Base-by-base conservation (phyloP, 805 yeast species). In the Candida loeiensis region DNA sequence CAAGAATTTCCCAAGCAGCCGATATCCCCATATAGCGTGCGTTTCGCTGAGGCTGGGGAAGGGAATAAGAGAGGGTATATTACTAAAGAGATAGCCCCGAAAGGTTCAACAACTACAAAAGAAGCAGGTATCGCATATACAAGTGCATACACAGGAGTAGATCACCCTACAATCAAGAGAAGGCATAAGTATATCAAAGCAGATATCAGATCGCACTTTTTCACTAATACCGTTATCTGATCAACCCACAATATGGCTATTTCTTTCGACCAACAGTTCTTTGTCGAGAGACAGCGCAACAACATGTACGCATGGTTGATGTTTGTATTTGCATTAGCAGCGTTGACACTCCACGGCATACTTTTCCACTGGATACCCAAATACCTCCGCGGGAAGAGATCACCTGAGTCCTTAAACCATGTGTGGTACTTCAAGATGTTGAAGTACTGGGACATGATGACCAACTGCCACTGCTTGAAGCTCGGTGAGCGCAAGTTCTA, bases 321-420 rank as follows among this genome's bases (percentile, higher is more conserved):
- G 6, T 61, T 61, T 39, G 56, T 55, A 1, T 25, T 63, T 9
- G 47, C 57, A 5, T 9, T 68, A 2, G 22, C 47, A 3, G 39
- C 56, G 1, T 50, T 73, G 6, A 34, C 59, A 1, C 16, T 58
- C 5, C 70, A 72, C 51, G 77, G 77, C 2, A 5, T 64, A 1
- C n/a, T 70, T 3, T 68, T 70, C 48, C 57, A 60, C 33, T 69
- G 75, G 74, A 49, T 68, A 5, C 75, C 75, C 3, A 45, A 56
- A 25, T 50, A 30, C 24, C 44, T 69, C 9, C 46, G 76, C 40
- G 32, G 40, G 0, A 46, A 40, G 13, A 49, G 71, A 42, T 37
- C 34, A 7, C 37, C 45, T 3, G 35, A 42, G 7, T 14, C 51
- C 7, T 36, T 56, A 2, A 45, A 34, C 9, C 41, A 50, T 22